Evolutionary conservation across 2,329 filamentous ascomycete species (phyloP), one percentile per base, ranked within the genome.

Genomic region (Teratosphaeria destructans): DNA sequence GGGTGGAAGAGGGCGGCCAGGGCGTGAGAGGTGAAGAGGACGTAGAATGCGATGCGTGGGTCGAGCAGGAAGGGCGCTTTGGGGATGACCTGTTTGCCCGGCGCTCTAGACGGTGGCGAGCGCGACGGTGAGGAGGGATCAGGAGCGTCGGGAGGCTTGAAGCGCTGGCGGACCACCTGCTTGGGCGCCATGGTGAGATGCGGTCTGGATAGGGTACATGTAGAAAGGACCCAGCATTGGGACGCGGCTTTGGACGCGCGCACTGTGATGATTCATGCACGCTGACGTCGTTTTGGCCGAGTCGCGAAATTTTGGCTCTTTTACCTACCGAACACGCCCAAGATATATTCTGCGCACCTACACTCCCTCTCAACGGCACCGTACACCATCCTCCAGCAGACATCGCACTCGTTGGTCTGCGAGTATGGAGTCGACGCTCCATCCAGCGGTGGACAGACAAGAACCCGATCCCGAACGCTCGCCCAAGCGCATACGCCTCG

Each of bases 1-100:
- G 94, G 94, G 1, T 91, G 86, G 72, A 87, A 93, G 35, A 88
- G 70, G 11, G 93, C 94, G 6, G 93, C 89, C 26, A 93, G 68
- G 19, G 88, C 65, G 70, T 90, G 90, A 64, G 88, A 86, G 34
- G 79, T 77, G 54, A 95, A 78, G 72, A 95, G 94, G 63, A 90
- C 75, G 70, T 88, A 94, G 72, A 96, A 95, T 12, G 88, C 88
- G 54, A 84, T 81, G 65, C 89, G 88, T 59, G 90, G 83, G 66
- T 87, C 81, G 32, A 70, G 52, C 35, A 63, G 59, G 57, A 65
- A 64, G 8, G 63, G 66, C 7, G 54, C 49, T 37, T 58, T 14
- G 37, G 54, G 27, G 29, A 37, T 59, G 29, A 35, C 32, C 54
- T 52, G 57, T 23, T 16, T 54, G 32, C 53, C 60, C 35, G 54